These are phyloP conservation scores for Parsonsia alboflavescens DNA, from an alignment of 257 asterid genomes.

Conservation along the genomic window DNA sequence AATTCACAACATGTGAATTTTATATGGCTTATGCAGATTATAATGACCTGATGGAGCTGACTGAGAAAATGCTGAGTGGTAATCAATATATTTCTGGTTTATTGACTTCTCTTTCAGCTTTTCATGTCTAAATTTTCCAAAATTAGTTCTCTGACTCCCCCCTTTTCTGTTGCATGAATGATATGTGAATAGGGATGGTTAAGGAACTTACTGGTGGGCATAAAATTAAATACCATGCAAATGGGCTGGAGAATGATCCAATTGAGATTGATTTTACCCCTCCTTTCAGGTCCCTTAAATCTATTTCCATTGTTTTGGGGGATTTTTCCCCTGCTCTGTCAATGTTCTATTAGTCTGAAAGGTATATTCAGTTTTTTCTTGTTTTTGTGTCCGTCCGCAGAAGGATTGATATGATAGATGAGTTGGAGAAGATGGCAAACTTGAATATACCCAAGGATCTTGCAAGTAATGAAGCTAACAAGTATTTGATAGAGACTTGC, in stretches of 20 bases:
- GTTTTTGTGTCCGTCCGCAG: conserved; percentile 29
- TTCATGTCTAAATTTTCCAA: neutral
- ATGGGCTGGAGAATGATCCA: conserved; percentile 66
- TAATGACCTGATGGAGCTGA: conserved; percentile 75
- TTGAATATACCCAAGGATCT: conserved; percentile 82
- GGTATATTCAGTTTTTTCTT: neutral
- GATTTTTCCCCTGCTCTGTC: neutral
- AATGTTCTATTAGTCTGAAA: conserved; percentile 1
- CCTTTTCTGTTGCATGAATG: neutral
- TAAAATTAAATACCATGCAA: conserved; percentile 77
- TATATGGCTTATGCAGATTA: conserved; percentile 91
- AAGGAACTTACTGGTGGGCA: conserved; percentile 85
- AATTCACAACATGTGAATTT: conserved; percentile 90
- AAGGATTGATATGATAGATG: conserved; percentile 90
- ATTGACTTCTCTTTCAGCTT: neutral
- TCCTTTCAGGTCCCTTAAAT: conserved; percentile 71
- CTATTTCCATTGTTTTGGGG: neutral
- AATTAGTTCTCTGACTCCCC: neutral
- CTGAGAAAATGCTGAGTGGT: conserved; percentile 75
- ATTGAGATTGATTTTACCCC: conserved; percentile 96
- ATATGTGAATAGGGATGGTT: conserved; percentile 62
- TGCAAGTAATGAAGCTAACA: conserved; percentile 67
- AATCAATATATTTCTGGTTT: neutral
- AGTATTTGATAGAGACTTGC: conserved; percentile 70
- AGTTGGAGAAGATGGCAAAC: conserved; percentile 74